These are phyloP conservation scores for Apiospora saccharicola DNA, from an alignment of 2,329 filamentous ascomycete genomes.

Conservation along the genomic window DNA sequence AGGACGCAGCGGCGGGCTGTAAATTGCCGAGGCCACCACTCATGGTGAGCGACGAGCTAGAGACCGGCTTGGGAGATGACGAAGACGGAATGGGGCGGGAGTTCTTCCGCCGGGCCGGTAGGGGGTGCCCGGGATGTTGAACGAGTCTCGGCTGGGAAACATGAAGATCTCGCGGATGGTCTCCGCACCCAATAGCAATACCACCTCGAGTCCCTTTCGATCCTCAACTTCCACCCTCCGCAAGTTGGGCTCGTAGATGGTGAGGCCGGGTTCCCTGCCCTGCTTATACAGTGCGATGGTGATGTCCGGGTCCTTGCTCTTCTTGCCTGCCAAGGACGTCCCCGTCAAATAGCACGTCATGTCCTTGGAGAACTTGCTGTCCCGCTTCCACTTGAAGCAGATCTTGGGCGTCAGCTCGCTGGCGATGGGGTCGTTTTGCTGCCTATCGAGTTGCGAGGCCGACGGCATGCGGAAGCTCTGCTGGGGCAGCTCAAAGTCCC, in stretches of 20 bases:
- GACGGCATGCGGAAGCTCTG: conserved; percentile 85
- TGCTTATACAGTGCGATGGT: conserved; percentile 87
- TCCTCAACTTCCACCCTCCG: conserved; percentile 92
- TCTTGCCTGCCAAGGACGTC: conserved; percentile 74
- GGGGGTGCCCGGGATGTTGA: conserved; percentile 66
- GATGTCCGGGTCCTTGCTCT: conserved; percentile 93
- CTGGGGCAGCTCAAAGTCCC: conserved; percentile 93
- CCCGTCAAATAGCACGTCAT: conserved; percentile 89
- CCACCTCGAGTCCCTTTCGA: conserved; percentile 88
- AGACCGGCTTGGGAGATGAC: conserved; percentile 36
- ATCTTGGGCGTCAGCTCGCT: conserved; percentile 73
- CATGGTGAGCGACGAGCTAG: conserved; percentile 42
- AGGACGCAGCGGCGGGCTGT: conserved; percentile 47
- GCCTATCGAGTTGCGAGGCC: conserved; percentile 77
- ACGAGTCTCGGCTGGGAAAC: conserved; percentile 73
- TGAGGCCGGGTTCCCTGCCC: conserved; percentile 57
- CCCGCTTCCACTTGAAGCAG: conserved; percentile 87
- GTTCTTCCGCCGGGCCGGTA: conserved; percentile 49
- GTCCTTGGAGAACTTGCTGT: conserved; percentile 85
- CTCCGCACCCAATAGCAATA: conserved; percentile 70
- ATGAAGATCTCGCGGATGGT: conserved; percentile 72
- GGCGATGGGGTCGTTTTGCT: conserved; percentile 64
- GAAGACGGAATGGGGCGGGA: conserved; percentile 48
- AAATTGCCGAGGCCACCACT: conserved; percentile 53
- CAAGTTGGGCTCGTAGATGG: conserved; percentile 93